Conservation (phyloP, 2,329 filamentous ascomycete species). For the Pseudophaeomoniella oleicola region DNA sequence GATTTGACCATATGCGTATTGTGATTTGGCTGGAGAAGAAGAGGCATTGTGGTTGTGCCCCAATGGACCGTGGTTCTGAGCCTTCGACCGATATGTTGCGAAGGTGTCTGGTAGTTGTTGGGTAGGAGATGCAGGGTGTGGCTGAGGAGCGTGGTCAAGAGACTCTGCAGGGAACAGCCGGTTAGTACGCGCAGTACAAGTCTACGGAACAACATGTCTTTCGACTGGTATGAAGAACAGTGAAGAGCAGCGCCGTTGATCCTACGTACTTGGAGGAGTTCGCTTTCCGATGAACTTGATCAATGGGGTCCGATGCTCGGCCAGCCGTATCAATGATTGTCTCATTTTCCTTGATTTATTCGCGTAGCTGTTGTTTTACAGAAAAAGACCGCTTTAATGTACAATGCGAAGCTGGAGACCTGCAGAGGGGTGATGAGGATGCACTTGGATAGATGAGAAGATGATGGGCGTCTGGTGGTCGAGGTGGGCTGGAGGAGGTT, state of each 20-base stretch:
- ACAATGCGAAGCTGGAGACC: too few relatives aligned
- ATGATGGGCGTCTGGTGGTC: too few relatives aligned
- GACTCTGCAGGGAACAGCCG: conserved; percentile 16
- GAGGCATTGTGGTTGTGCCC: conserved; percentile 17
- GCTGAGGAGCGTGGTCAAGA: conserved; percentile 40
- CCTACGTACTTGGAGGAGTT: conserved; percentile 27
- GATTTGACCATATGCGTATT: conserved; percentile 21
- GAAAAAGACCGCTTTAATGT: too few relatives aligned
- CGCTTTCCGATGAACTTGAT: conserved; percentile 36
- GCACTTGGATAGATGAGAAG: too few relatives aligned
- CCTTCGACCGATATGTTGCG: conserved; percentile 46
- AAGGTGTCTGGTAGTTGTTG: conserved; percentile 45
- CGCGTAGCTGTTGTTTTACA: too few relatives aligned
- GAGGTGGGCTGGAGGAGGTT: too few relatives aligned
- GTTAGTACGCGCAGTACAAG: conserved; percentile 3
- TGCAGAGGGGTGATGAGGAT: too few relatives aligned
- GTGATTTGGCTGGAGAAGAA: conserved; percentile 5
- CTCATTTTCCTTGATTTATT: conserved; percentile 26
- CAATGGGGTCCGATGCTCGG: conserved; percentile 27
- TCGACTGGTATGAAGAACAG: neutral
- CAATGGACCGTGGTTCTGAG: conserved; percentile 51
- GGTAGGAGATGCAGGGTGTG: conserved; percentile 43
- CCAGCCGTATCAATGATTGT: conserved; percentile 24
- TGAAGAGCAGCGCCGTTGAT: too few relatives aligned
- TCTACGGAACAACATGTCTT: too few relatives aligned